Evolutionary conservation across 208 protist species (phyloP).

Genomic region (Naegleria gruberi): DNA sequence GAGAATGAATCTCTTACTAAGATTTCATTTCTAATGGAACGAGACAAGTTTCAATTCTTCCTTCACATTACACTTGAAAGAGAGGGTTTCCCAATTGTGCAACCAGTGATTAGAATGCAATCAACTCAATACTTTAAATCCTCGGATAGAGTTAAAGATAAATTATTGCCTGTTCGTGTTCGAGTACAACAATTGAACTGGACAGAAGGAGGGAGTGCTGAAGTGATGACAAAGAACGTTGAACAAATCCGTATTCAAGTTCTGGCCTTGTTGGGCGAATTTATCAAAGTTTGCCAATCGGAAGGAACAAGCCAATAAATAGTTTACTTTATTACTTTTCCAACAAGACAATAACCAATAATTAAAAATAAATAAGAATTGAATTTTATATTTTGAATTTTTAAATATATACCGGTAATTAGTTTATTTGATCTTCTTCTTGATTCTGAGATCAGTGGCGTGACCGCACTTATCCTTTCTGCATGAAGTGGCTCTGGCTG

Average conservation of each 20-base stretch:
- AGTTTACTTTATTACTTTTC: not conserved
- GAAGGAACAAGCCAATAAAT: not conserved
- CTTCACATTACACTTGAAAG: not conserved
- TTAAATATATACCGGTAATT: not conserved
- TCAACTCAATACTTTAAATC: not conserved
- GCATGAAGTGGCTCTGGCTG: constrained; percentile 94
- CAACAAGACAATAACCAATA: not conserved
- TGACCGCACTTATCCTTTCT: constrained; percentile 99
- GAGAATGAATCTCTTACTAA: not conserved
- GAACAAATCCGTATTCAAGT: not conserved
- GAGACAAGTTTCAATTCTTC: not conserved
- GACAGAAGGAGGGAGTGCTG: not conserved
- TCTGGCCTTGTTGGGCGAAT: not conserved
- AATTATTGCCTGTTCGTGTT: not conserved
- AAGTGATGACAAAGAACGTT: not conserved
- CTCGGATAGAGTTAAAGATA: not conserved
- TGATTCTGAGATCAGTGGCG: constrained; percentile 94
- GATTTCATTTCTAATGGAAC: not conserved
- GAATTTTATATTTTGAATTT: constrained; percentile 24
- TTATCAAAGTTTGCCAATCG: not conserved
- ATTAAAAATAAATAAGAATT: not conserved
- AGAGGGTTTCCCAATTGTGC: not conserved
- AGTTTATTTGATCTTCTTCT: constrained; percentile 99
- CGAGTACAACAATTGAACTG: not conserved
- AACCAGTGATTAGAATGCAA: not conserved